Conservation (phyloP, 805 yeast genomes). For the Phaffomyces thermotolerans region DNA sequence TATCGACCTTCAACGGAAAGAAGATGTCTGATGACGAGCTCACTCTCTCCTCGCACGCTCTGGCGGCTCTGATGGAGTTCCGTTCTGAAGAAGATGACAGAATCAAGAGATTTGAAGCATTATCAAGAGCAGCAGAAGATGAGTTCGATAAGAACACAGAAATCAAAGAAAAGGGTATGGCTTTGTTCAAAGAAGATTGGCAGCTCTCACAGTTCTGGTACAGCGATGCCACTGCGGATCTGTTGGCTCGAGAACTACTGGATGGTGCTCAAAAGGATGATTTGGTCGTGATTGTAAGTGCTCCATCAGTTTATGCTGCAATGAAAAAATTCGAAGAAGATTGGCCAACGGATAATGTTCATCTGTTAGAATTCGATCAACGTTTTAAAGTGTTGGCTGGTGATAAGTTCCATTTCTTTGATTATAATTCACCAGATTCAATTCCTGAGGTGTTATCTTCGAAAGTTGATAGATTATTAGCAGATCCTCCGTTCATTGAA, state of each 20-base stretch:
- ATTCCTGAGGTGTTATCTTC: conserved; percentile 45
- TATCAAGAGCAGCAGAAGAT: conserved; percentile 59
- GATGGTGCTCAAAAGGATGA: conserved; percentile 72
- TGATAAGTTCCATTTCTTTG: conserved; percentile 63
- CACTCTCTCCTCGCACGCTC: conserved; percentile 38
- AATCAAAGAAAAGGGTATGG: conserved; percentile 44
- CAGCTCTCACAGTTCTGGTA: conserved; percentile 90
- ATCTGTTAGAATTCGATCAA: conserved; percentile 70
- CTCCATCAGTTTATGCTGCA: conserved; percentile 90
- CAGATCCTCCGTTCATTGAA: conserved; percentile 87
- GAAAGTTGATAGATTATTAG: conserved; percentile 61
- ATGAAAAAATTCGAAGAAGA: conserved; percentile 46
- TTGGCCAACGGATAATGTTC: conserved; percentile 62
- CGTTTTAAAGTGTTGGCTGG: conserved; percentile 74
- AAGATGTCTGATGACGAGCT: conserved; percentile 6
- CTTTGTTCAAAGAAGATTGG: conserved; percentile 86
- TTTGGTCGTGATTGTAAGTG: conserved; percentile 70
- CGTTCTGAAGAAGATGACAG: conserved; percentile 51
- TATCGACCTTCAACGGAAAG: background rate
- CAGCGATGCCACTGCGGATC: conserved; percentile 61
- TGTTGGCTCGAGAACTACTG: conserved; percentile 60
- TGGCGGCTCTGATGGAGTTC: conserved; percentile 54
- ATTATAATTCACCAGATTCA: conserved; percentile 61
- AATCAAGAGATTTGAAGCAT: conserved; percentile 53
- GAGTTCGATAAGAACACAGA: conserved; percentile 23